phyloP scores from a whole-genome alignment of 495 filamentous ascomycete species.

The Pseudoneurospora amorphoporcata region DNA sequence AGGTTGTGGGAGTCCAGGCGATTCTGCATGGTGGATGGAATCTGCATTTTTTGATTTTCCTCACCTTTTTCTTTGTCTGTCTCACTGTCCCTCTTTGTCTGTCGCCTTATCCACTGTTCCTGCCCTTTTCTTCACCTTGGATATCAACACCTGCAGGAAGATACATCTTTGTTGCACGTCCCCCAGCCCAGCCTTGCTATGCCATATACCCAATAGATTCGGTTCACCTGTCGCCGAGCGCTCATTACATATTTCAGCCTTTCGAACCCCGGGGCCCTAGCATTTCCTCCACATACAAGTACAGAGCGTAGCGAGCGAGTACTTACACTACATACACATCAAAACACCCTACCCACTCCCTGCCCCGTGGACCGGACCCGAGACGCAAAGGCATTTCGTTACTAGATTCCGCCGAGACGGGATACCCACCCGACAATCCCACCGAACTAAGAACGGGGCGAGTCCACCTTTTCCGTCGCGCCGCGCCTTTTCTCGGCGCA shows the following conservation, averaged over 20 bases:
- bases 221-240: background rate
- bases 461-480: background rate
- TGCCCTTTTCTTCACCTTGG: background rate
- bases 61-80: background rate
- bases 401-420: background rate
- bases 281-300: background rate
- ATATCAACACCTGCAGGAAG: background rate
- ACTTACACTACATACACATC: background rate
- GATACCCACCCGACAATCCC: background rate
- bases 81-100: background rate
- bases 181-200: background rate
- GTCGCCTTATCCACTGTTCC: background rate
- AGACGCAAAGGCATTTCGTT: background rate
- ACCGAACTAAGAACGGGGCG: background rate
- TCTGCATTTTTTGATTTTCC: background rate
- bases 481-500: background rate
- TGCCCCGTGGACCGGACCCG: background rate
- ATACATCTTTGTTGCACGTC: background rate
- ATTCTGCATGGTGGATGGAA: background rate
- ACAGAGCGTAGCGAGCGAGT: background rate
- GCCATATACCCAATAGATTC: background rate
- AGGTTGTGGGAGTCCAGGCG: background rate
- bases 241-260: background rate
- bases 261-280: background rate
- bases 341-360: background rate